Evolutionary conservation across 2,329 filamentous ascomycete genomes (phyloP).

Genomic region (Beauveria scarabaeidicola): DNA sequence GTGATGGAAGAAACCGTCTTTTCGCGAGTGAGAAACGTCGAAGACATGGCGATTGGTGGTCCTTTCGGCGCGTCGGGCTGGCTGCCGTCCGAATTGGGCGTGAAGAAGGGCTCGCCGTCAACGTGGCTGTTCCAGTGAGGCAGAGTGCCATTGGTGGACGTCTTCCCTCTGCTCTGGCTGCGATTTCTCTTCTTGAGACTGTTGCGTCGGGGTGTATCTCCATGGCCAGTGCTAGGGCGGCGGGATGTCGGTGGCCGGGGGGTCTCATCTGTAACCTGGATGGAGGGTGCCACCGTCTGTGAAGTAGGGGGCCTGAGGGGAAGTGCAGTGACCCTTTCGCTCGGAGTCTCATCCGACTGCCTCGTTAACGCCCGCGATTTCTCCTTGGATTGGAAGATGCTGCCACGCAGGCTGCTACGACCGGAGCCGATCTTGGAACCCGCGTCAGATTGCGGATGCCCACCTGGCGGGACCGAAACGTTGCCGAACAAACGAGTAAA

Average conservation of each 20-base stretch:
- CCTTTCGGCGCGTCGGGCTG: slow-evolving; percentile 37
- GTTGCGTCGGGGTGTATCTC: slow-evolving; percentile 34
- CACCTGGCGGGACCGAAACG: slow-evolving; percentile 36
- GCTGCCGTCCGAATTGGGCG: slow-evolving; percentile 34
- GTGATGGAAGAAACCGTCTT: slow-evolving; percentile 37
- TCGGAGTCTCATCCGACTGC: slow-evolving; percentile 27
- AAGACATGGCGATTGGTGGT: slow-evolving; percentile 25
- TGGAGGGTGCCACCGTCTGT: slow-evolving; percentile 52
- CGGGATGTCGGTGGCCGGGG: slow-evolving; percentile 32
- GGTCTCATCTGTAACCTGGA: slow-evolving; percentile 66
- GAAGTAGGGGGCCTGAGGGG: slow-evolving; percentile 29
- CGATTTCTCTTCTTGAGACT: slow-evolving; percentile 46
- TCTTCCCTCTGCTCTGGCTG: slow-evolving; percentile 39
- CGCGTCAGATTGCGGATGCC: slow-evolving; percentile 36
- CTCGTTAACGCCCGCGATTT: slow-evolving; percentile 35
- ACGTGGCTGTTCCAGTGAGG: slow-evolving; percentile 33
- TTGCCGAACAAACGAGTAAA: slow-evolving; percentile 72
- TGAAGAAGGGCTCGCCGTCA: slow-evolving; percentile 45
- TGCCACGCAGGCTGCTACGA: slow-evolving; percentile 59
- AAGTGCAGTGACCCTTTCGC: slow-evolving; percentile 27
- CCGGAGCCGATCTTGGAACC: slow-evolving; percentile 69
- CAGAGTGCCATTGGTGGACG: slow-evolving; percentile 33
- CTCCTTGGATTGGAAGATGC: slow-evolving; percentile 61
- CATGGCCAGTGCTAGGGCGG: slow-evolving; percentile 19
- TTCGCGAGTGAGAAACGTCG: slow-evolving; percentile 33